Conservation (phyloP, 208 protist species). For the Acanthamoeba sp. region DNA sequence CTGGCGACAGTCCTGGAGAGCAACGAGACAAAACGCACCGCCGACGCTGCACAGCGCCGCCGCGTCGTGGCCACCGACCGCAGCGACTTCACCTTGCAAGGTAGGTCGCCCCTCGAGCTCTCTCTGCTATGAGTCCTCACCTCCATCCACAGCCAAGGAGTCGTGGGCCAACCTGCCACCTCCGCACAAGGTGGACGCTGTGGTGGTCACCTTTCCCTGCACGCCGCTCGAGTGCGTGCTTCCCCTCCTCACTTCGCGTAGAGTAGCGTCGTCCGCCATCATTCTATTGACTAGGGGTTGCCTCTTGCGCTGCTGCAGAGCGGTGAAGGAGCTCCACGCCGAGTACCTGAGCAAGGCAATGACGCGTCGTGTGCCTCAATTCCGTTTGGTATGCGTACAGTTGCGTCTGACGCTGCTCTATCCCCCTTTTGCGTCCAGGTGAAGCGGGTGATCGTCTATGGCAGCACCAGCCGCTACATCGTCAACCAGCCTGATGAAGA, state of each 20-base stretch:
- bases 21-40: not conserved
- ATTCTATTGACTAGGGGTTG: not conserved
- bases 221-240: not conserved
- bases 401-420: not conserved
- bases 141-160: not conserved
- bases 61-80: conserved; percentile 34
- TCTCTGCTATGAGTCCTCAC: not conserved
- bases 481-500: conserved; percentile 55
- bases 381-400: not conserved
- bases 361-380: not conserved
- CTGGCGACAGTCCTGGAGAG: not conserved
- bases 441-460: conserved; percentile 10
- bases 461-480: conserved; percentile 60
- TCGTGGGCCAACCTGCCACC: conserved; percentile 17
- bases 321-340: conserved; percentile 21
- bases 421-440: not conserved
- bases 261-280: not conserved
- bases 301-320: not conserved
- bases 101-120: not conserved
- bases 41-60: conserved; percentile 13
- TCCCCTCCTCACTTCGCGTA: not conserved
- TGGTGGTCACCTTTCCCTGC: conserved; percentile 35
- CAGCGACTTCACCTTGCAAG: not conserved
- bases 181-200: not conserved
- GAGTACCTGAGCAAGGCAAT: conserved; percentile 40